Evolutionary conservation across 2,329 filamentous ascomycete species (phyloP), one percentile per base, ranked within the genome.

Genomic region (Fusarium hostae): DNA sequence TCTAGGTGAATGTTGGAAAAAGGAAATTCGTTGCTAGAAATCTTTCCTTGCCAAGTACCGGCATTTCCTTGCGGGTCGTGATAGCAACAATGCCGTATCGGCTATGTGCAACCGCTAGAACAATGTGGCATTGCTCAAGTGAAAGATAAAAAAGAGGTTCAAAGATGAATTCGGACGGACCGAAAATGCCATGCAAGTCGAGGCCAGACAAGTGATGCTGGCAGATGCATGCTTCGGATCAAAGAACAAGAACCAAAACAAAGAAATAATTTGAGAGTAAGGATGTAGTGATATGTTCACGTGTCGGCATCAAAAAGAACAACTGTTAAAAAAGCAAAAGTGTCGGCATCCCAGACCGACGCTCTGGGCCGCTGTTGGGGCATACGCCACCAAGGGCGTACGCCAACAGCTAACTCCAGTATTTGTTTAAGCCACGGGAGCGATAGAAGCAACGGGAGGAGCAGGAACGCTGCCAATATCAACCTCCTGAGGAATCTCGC

Each of bases 401-500:
- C n/a, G 47, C 50, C 59, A 73, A 68, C 71, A 58, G 60, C 48
- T 22, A 52, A 57, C 65, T 68, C 57, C 54, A 30, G 28, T 40
- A 39, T 66, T 37, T 47, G 41, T 74, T 72, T 82, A 83, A 62
- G 81, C 81, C 72, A 83, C 81, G 28, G 81, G 81, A 63, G 81
- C 80, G 61, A 83, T 82, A 52, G 82, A 79, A 55, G 86, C 86
- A 72, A 87, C 83, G 44, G 85, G 81, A 32, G 85, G 80, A 66
- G 80, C 77, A 68, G 82, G 81, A 61, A 82, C 82, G 75, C 79
- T 81, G 73, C 77, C 77, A 65, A 86, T 70, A 59, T 86, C 84
- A 55, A 84, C 82, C 66, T 86, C 84, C 40, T 67, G 44, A 47
- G 77, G 79, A 59, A 87, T 82, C 72, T 89, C 87, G 75, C 84